Base-by-base conservation (phyloP, 2,329 filamentous ascomycete species). In the Phialophora macrospora region DNA sequence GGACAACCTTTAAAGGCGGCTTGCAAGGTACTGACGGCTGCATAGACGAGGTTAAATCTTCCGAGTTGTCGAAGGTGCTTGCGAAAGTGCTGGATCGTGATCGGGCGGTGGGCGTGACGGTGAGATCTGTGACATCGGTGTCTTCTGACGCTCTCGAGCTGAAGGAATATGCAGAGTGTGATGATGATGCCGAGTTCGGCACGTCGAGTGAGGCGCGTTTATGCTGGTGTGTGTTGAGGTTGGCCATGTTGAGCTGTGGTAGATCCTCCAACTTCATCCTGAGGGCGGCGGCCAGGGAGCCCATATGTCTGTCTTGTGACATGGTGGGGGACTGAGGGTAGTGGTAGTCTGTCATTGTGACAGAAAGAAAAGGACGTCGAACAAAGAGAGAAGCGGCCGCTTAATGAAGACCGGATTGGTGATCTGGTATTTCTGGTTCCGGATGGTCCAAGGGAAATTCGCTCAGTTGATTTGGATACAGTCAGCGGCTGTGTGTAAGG, bases 51-150 rank as follows among this genome's bases (percentile, higher is more conserved):
- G 65, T 55, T 22, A 69, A 63, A 38, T 41, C 30, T 20, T 71
- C 68, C 17, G 65, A 63, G 28, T 66, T 68, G 55, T 71, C 65
- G 49, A 67, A 67, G 17, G 70, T 72, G 64, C 66, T 70, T 8
- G 67, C 70, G 55, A 71, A 69, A 20, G 71, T 72, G 65, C 65
- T 71, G 24, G 71, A 67, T 60, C 71, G 69, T 51, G 71, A 72
- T 24, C 71, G 68, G 30, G 58, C 58, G 44, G 67, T 70, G 11
- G 71, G 71, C 14, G 70, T 72, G 11, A 70, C 64, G 3, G 71
- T 72, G 20, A 71, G 57, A 52, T 69, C 71, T 62, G 71, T 72
- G 22, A 57, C 71, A 46, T 71, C 71, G 58, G 71, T 72, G 48
- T 68, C 67, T 48, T 71, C 68, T 58, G 70, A 71, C n/a, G 66